These are phyloP conservation scores for Magnusiomyces paraingens DNA, from an alignment of 1,139 yeast genomes.

Conservation along the genomic window DNA sequence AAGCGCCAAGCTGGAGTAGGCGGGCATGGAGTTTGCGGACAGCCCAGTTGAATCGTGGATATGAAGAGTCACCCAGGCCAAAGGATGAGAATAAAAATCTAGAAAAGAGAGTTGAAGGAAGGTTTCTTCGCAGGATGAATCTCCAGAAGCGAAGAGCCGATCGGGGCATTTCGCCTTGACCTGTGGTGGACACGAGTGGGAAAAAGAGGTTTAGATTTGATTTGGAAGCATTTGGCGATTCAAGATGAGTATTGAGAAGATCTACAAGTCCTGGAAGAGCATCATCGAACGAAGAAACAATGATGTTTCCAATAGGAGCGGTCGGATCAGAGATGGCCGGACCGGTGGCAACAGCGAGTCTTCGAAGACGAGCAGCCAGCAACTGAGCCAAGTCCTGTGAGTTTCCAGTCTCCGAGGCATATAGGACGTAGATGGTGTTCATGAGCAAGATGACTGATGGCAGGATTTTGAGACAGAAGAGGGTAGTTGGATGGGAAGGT, in stretches of 20 bases:
- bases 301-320: slow-evolving; percentile 1
- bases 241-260: slow-evolving; percentile 31
- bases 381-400: slow-evolving; percentile 79
- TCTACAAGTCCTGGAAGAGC: slow-evolving; percentile 27
- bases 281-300: slow-evolving; percentile 48
- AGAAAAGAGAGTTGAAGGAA: slow-evolving; percentile 52
- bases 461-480: too few species aligned
- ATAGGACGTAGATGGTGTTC: slow-evolving; percentile 42
- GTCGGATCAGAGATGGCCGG: slow-evolving; percentile 29
- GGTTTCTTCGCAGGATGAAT: slow-evolving; percentile 57
- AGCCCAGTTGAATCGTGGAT: slow-evolving; percentile 80
- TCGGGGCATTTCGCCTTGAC: slow-evolving; percentile 90
- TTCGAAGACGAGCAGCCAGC: slow-evolving; percentile 50
- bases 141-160: slow-evolving; percentile 70
- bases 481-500: too few species aligned
- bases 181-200: slow-evolving; percentile 87
- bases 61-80: slow-evolving; percentile 94
- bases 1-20: slow-evolving; percentile 73
- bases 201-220: slow-evolving; percentile 43
- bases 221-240: neutral
- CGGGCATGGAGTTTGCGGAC: slow-evolving; percentile 74
- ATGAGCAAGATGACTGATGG: neutral
- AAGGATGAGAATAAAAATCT: slow-evolving; percentile 64
- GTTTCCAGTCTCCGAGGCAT: slow-evolving; percentile 93
- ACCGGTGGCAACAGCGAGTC: slow-evolving; percentile 47